phyloP scores from a whole-genome alignment of 1,284 basidiomycete genomes.

The Ceratobasidium sp. region DNA sequence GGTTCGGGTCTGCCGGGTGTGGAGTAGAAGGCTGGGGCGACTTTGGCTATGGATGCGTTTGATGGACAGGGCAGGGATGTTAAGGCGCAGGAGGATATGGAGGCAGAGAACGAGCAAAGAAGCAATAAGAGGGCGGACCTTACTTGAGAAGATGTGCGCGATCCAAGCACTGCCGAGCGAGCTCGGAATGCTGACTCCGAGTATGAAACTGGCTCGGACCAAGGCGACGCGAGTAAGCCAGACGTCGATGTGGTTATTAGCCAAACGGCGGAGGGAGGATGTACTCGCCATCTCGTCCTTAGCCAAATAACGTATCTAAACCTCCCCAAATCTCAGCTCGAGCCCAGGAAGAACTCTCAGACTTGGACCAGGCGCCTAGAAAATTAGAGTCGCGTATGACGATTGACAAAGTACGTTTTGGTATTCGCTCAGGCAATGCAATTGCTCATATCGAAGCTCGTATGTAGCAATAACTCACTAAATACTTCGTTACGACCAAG shows the following conservation, averaged over 20 bases:
- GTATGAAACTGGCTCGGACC: constrained; percentile 52
- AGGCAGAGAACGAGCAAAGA: constrained; percentile 26
- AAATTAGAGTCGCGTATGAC: constrained; percentile 71
- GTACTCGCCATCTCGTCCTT: background rate
- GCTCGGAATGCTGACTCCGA: constrained; percentile 46
- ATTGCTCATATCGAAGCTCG: constrained; percentile 27
- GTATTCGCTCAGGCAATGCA: constrained; percentile 3
- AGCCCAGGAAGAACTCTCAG: constrained; percentile 51
- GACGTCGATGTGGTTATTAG: background rate
- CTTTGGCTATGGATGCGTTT: constrained; percentile 87
- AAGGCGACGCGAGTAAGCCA: constrained; percentile 45
- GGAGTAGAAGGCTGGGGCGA: constrained; percentile 79
- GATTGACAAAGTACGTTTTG: constrained; percentile 78
- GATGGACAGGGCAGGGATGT: constrained; percentile 70
- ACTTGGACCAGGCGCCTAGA: background rate
- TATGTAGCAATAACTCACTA: constrained; percentile 83
- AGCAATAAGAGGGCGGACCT: constrained; percentile 52
- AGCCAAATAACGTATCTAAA: background rate
- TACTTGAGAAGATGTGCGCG: constrained; percentile 63
- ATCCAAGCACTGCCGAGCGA: constrained; percentile 36
- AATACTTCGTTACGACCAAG: constrained; percentile 90
- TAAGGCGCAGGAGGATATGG: constrained; percentile 55
- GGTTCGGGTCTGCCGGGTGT: constrained; percentile 66
- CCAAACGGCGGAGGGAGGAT: background rate
- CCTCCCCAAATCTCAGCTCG: too few relatives aligned